phyloP scores from a whole-genome alignment of 192 early-diverging fungal genomes.

The Gryganskiella cystojenkinii region DNA sequence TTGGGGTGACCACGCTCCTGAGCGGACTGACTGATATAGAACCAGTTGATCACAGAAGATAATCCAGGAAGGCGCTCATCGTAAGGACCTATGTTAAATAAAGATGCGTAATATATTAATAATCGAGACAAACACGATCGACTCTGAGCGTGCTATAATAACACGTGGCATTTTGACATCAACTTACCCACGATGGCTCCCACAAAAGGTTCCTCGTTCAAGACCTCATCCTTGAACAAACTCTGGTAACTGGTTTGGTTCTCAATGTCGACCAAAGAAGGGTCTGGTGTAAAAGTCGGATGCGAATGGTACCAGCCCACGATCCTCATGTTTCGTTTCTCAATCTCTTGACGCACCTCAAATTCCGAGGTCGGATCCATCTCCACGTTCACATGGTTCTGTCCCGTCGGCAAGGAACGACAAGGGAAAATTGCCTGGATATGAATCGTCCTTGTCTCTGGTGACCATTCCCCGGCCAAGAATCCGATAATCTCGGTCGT shows the following conservation, averaged over 20 bases:
- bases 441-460: conserved; percentile 52
- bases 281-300: conserved; percentile 89
- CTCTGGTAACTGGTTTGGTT: conserved; percentile 90
- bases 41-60: conserved; percentile 89
- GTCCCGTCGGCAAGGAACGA: conserved; percentile 74
- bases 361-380: conserved; percentile 87
- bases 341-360: conserved; percentile 79
- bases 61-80: conserved; percentile 81
- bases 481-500: conserved; percentile 91
- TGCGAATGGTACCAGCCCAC: conserved; percentile 98
- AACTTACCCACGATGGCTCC: conserved; percentile 85
- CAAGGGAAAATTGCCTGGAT: conserved; percentile 82
- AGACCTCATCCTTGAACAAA: conserved; percentile 73
- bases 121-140: neutral
- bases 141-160: neutral
- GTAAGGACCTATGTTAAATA: conserved; percentile 73
- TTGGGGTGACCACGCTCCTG: conserved; percentile 74
- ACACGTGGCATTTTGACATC: neutral
- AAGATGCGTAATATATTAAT: neutral
- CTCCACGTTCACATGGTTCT: conserved; percentile 86
- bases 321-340: conserved; percentile 75
- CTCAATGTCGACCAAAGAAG: conserved; percentile 88
- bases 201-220: conserved; percentile 80
- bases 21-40: conserved; percentile 70
- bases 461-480: conserved; percentile 82